Evolutionary conservation across 2,329 filamentous ascomycete genomes (phyloP).

Genomic region (Alternaria triticimaculans): DNA sequence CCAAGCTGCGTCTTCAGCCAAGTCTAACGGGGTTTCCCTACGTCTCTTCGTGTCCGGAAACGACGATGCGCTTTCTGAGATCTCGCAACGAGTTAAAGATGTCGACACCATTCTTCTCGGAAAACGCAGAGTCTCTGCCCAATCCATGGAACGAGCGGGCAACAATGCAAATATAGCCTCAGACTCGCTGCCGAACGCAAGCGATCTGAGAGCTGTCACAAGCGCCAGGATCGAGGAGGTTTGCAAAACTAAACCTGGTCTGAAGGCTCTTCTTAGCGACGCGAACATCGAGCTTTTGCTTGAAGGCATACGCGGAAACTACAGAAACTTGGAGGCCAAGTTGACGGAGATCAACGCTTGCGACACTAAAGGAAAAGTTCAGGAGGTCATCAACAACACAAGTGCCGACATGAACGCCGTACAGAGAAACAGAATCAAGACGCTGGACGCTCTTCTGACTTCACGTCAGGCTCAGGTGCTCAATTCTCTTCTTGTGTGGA

Average conservation of each 20-base stretch:
- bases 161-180: not conserved
- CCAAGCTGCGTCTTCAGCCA: not conserved
- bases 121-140: not conserved
- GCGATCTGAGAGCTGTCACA: constrained; percentile 11
- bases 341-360: constrained; percentile 20
- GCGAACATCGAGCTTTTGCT: constrained; percentile 18
- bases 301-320: constrained; percentile 15
- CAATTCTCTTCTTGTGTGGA: constrained; percentile 22
- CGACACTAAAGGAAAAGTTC: constrained; percentile 20
- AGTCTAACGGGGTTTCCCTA: not conserved
- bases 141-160: not conserved
- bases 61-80: not conserved
- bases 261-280: constrained; percentile 15
- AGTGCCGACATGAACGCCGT: constrained; percentile 8
- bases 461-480: constrained; percentile 12
- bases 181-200: not conserved
- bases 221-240: constrained; percentile 8
- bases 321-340: constrained; percentile 18
- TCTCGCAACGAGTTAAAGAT: not conserved
- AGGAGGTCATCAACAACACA: constrained; percentile 16
- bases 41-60: not conserved
- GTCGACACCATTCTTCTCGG: not conserved
- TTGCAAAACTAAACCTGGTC: constrained; percentile 12
- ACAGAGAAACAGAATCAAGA: constrained; percentile 1
- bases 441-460: constrained; percentile 6